A percentile compares a stretch with the other conserved stretches of the same genome.
Evolutionary conservation across 2,329 filamentous ascomycete species (phyloP).

Genomic region (Aureobasidium sp.): DNA sequence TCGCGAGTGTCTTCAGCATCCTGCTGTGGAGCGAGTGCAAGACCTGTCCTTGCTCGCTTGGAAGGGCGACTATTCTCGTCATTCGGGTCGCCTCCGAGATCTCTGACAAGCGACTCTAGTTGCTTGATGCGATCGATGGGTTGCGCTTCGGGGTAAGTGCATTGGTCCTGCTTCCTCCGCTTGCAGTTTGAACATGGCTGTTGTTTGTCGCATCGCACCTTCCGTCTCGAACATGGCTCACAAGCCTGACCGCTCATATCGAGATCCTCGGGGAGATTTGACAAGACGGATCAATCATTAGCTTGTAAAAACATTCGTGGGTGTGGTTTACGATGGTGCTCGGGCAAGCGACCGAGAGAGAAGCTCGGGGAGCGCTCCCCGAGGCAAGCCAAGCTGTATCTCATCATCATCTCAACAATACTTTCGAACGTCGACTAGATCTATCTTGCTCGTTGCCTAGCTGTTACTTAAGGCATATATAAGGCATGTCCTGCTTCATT

Average conservation of each 20-base stretch:
- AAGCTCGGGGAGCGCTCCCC: background rate
- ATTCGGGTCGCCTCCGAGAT: slow-evolving; percentile 7
- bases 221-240: background rate
- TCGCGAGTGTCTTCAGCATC: background rate
- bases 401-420: background rate
- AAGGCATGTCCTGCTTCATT: background rate
- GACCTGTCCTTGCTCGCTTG: background rate
- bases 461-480: background rate
- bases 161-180: slow-evolving; percentile 4
- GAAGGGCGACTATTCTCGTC: background rate
- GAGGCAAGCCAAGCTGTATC: background rate
- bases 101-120: slow-evolving; percentile 1
- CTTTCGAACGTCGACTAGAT: background rate
- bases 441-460: background rate
- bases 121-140: background rate
- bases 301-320: background rate
- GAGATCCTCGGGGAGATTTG: background rate
- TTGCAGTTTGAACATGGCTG: slow-evolving; percentile 11
- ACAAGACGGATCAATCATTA: background rate
- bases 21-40: background rate
- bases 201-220: slow-evolving; percentile 14
- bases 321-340: background rate
- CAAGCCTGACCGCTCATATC: background rate
- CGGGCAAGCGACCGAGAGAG: background rate
- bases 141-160: background rate